Percentiles rank a stretch among this genome's conserved stretches.
Evolutionary conservation across 371 early-diverging fungal genomes (phyloP).

Genomic region (Mortierella sp.): DNA sequence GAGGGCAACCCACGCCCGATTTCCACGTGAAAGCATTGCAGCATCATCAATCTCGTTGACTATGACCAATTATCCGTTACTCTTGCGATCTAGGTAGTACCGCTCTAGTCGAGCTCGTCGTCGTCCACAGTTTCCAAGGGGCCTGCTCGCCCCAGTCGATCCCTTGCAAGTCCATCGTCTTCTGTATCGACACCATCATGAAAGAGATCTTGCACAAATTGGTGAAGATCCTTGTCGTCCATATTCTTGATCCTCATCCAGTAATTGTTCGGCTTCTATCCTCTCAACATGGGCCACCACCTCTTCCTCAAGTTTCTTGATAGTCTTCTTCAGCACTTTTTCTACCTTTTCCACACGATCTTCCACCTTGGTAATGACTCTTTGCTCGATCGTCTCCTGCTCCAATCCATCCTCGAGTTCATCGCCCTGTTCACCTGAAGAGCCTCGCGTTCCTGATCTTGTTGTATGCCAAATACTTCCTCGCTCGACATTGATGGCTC

Average conservation of each 20-base stretch:
- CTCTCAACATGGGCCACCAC: neutral
- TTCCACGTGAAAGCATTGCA: conserved; percentile 16
- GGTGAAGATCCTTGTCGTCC: neutral
- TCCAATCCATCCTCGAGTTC: conserved; percentile 25
- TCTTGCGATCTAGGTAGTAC: too few species aligned
- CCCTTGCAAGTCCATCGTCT: conserved; percentile 5
- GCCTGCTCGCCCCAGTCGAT: conserved; percentile 23
- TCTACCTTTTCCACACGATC: conserved; percentile 10
- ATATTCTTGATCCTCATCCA: neutral
- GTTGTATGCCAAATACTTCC: too few species aligned
- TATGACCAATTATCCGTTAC: too few species aligned
- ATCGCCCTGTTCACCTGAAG: conserved; percentile 28
- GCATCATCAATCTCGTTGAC: too few species aligned
- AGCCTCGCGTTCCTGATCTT: conserved; percentile 18
- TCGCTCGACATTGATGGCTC: neutral
- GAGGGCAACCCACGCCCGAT: conserved; percentile 1
- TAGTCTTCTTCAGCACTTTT: conserved; percentile 10
- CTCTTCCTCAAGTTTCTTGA: conserved; percentile 5
- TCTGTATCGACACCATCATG: neutral
- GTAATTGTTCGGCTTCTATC: neutral
- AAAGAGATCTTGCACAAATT: too few species aligned
- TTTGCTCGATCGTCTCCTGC: conserved; percentile 8
- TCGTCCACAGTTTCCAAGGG: conserved; percentile 33
- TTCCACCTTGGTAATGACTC: conserved; percentile 1
- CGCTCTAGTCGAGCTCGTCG: conserved; percentile 17